Evolutionary conservation across 257 asterid genomes (phyloP).

Genomic region (Solanum neorickii): DNA sequence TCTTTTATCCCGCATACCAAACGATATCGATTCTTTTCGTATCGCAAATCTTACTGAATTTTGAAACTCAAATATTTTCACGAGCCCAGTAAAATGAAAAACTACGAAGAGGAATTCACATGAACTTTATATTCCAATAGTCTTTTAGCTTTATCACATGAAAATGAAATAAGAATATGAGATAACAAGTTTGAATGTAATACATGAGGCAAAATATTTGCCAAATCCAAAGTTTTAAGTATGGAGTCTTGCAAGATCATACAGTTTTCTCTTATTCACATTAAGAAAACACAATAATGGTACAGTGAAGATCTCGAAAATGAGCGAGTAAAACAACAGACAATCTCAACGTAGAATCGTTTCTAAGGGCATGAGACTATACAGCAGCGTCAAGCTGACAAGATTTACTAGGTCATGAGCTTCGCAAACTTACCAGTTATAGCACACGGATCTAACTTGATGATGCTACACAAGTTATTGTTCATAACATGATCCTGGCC

Average conservation of each 20-base stretch:
- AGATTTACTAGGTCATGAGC: background rate
- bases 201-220: background rate
- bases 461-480: constrained; percentile 25
- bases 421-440: background rate
- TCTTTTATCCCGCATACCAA: background rate
- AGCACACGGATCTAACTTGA: background rate
- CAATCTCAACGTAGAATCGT: background rate
- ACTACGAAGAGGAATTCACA: background rate
- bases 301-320: background rate
- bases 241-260: background rate
- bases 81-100: no score
- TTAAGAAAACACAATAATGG: background rate
- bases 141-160: background rate
- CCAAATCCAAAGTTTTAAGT: background rate
- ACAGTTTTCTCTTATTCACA: background rate
- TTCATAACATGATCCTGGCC: constrained; percentile 72
- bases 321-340: background rate
- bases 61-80: no score
- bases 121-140: background rate
- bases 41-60: no score
- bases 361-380: background rate
- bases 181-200: background rate
- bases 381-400: background rate
- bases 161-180: background rate
- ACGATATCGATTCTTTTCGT: background rate